A percentile compares a stretch with the other conserved stretches of the same genome.
Conservation (phyloP, 768 basidiomycete species). For the Boletus rufocinnamomeus region DNA sequence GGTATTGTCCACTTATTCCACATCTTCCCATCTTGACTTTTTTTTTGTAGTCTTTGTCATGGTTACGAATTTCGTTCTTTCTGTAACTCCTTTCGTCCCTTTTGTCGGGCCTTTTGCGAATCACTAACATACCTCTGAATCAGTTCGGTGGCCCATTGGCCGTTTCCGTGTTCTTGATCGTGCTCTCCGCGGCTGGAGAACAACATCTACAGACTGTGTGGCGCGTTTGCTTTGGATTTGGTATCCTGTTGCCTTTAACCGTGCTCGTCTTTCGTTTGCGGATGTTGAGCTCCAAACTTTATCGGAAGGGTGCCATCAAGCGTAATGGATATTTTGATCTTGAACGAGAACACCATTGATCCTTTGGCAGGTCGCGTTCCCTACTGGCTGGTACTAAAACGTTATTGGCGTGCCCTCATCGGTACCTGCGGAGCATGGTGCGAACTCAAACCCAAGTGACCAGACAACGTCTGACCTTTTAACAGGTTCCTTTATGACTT, state of each 20-base stretch:
- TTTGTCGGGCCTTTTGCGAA: not conserved
- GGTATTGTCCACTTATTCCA: slow-evolving; percentile 34
- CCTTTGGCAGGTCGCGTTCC: slow-evolving; percentile 51
- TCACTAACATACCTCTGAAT: slow-evolving; percentile 11
- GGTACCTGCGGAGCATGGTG: slow-evolving; percentile 77
- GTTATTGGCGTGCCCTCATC: slow-evolving; percentile 68
- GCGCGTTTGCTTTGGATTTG: slow-evolving; percentile 67
- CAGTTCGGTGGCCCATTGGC: slow-evolving; percentile 70
- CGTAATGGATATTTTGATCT: slow-evolving; percentile 36
- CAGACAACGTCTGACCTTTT: slow-evolving; percentile 3
- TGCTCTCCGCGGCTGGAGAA: slow-evolving; percentile 64
- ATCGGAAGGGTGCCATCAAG: slow-evolving; percentile 65
- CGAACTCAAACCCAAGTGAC: not conserved
- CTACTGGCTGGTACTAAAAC: slow-evolving; percentile 56
- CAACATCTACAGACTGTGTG: slow-evolving; percentile 64
- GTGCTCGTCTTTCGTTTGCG: slow-evolving; percentile 74
- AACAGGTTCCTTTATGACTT: slow-evolving; percentile 72
- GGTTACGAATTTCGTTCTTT: slow-evolving; percentile 73
- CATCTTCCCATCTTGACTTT: slow-evolving; percentile 1
- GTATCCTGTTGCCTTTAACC: slow-evolving; percentile 60
- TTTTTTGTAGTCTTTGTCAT: slow-evolving; percentile 60
- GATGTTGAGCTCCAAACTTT: slow-evolving; percentile 70
- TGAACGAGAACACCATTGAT: slow-evolving; percentile 3
- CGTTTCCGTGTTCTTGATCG: slow-evolving; percentile 66
- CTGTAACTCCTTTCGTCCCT: slow-evolving; percentile 39